A percentile compares a stretch with the other conserved stretches of the same genome.
phyloP scores from a whole-genome alignment of 345 rosid genomes.

The Orychophragmus violaceus region DNA sequence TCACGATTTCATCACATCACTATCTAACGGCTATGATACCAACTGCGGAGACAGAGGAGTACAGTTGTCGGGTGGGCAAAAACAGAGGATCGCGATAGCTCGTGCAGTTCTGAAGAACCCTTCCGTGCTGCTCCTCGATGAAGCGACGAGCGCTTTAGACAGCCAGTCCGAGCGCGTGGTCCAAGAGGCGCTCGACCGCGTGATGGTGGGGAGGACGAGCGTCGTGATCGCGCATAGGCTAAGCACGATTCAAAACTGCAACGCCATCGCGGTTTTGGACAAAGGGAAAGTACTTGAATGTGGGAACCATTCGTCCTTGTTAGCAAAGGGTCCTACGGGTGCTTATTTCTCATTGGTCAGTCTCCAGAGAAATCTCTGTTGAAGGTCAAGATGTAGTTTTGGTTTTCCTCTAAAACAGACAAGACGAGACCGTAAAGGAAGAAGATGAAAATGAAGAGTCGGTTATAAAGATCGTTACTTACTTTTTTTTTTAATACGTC shows the following conservation, averaged over 20 bases:
- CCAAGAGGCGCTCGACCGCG: not conserved
- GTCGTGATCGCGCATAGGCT: not conserved
- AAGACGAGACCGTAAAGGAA: too few relatives aligned
- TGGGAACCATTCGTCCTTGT: constrained; percentile 31
- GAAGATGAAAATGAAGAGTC: not conserved
- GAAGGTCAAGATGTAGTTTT: not conserved
- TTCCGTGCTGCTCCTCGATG: not conserved
- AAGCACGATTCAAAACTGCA: constrained; percentile 14
- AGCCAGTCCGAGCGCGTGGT: not conserved
- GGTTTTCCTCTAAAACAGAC: not conserved
- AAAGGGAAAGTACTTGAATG: not conserved
- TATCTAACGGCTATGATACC: constrained; percentile 47
- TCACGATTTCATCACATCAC: constrained; percentile 49
- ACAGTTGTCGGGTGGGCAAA: constrained; percentile 46
- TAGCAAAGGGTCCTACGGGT: not conserved
- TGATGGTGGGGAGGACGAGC: not conserved
- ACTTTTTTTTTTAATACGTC: not conserved
- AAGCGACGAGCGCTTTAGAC: not conserved
- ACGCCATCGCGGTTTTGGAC: not conserved
- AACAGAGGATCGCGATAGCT: constrained; percentile 60
- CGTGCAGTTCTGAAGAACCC: constrained; percentile 47
- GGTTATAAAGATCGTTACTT: not conserved
- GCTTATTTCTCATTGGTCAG: not conserved
- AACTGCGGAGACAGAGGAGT: constrained; percentile 50
- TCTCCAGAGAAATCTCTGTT: not conserved